Evolutionary conservation across 164 flowering plant species (phyloP).

Genomic region (Houttuynia cordata): DNA sequence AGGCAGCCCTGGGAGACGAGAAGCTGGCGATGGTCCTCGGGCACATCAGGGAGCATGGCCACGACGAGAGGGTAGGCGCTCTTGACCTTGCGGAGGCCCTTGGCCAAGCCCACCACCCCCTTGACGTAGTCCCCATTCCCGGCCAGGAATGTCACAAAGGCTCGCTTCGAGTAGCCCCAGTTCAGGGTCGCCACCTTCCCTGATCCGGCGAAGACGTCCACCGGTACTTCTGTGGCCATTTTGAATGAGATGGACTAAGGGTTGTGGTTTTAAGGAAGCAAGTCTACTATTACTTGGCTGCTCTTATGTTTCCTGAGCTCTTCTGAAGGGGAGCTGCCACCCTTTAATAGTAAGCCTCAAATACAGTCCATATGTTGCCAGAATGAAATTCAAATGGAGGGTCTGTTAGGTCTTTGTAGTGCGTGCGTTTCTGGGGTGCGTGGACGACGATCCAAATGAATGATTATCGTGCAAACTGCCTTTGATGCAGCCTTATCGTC

Average conservation of each 20-base stretch:
- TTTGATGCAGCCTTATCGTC: constrained; percentile 13
- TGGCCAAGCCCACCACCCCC: constrained; percentile 16
- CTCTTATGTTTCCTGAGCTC: constrained; percentile 20
- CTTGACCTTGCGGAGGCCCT: constrained; percentile 14
- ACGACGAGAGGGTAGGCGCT: constrained; percentile 15
- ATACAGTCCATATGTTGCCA: constrained; percentile 15
- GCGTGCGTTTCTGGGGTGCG: neutral
- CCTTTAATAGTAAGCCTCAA: constrained; percentile 30
- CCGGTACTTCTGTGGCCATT: constrained; percentile 36
- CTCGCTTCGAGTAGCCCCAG: constrained; percentile 14
- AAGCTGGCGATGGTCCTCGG: constrained; percentile 13
- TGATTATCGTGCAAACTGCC: constrained; percentile 10
- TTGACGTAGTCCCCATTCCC: constrained; percentile 17
- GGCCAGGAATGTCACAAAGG: constrained; percentile 15
- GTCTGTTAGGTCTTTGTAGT: constrained; percentile 7
- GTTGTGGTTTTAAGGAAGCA: constrained; percentile 13
- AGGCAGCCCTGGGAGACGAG: constrained; percentile 14
- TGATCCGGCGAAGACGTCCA: constrained; percentile 10
- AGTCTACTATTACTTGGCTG: constrained; percentile 11
- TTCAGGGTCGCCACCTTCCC: constrained; percentile 18
- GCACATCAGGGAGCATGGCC: constrained; percentile 17
- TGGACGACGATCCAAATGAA: constrained; percentile 3
- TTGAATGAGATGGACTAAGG: neutral
- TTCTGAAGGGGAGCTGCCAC: neutral
- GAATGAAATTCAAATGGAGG: constrained; percentile 20